Conservation (phyloP, 805 yeast genomes). For the Candida ponderosae region DNA sequence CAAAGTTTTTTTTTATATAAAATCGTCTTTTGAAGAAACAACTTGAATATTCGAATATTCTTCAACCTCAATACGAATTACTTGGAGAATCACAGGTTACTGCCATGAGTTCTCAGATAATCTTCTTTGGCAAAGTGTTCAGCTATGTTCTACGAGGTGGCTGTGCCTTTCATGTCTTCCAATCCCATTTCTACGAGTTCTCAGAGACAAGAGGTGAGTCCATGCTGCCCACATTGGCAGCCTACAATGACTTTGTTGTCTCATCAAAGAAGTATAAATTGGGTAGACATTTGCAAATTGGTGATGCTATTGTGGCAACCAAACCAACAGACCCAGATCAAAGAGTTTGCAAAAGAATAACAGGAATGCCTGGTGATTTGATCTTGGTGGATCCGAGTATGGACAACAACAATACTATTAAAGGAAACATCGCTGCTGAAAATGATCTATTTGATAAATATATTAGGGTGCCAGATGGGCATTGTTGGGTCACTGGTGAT, state of each 20-base stretch:
- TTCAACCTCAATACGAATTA: too few species aligned
- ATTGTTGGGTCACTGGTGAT: constrained; percentile 97
- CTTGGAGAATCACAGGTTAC: background rate
- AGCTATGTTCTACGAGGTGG: constrained; percentile 38
- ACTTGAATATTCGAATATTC: too few species aligned
- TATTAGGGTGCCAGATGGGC: constrained; percentile 85
- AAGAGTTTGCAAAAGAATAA: constrained; percentile 85
- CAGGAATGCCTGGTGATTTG: constrained; percentile 94
- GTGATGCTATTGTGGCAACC: constrained; percentile 81
- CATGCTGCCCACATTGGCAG: constrained; percentile 86
- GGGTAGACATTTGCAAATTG: constrained; percentile 64
- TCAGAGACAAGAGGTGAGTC: constrained; percentile 87
- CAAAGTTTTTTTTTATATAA: too few species aligned
- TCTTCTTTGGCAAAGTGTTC: constrained; percentile 15
- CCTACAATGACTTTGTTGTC: constrained; percentile 70
- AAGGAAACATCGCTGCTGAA: constrained; percentile 1
- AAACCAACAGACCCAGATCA: constrained; percentile 87
- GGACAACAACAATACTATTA: constrained; percentile 33
- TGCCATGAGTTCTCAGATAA: constrained; percentile 2
- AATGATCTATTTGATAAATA: constrained; percentile 32
- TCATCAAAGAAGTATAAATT: constrained; percentile 54
- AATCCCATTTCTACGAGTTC: constrained; percentile 61
- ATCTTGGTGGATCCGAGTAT: constrained; percentile 75
- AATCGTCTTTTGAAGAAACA: too few species aligned
- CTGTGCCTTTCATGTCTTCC: constrained; percentile 59